These are phyloP conservation scores for Phoma herbarum DNA, from an alignment of 2,329 filamentous ascomycete species.

Conservation along the genomic window DNA sequence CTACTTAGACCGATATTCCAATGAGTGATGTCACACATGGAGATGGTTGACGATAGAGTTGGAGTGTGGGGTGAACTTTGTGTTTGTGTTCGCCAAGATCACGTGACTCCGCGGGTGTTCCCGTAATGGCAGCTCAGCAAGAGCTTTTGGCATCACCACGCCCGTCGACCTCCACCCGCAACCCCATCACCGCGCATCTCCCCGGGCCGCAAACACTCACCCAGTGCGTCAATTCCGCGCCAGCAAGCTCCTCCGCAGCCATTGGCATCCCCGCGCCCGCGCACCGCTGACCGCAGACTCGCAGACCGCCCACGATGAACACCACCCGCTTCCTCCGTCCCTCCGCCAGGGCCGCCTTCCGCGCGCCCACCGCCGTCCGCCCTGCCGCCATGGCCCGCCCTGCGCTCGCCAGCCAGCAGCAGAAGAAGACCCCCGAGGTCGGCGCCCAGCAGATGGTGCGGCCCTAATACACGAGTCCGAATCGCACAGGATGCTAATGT, in stretches of 20 bases:
- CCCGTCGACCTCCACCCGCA: conserved; percentile 38
- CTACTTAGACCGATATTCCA: not conserved
- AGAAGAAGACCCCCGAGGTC: conserved; percentile 46
- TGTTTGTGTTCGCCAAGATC: conserved; percentile 26
- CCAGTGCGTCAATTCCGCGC: conserved; percentile 43
- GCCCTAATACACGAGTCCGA: not conserved
- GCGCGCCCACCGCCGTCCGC: conserved; percentile 49
- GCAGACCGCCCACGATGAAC: conserved; percentile 52
- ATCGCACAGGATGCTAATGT: conserved; percentile 25
- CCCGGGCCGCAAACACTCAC: conserved; percentile 38
- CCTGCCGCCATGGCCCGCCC: conserved; percentile 49
- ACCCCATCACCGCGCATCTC: conserved; percentile 49
- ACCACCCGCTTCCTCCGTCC: conserved; percentile 54
- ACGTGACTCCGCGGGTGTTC: conserved; percentile 37
- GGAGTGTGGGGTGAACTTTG: conserved; percentile 1
- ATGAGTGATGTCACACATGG: not conserved
- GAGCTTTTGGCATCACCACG: conserved; percentile 44
- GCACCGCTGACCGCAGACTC: conserved; percentile 42
- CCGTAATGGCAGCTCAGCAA: conserved; percentile 30
- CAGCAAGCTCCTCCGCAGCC: conserved; percentile 25
- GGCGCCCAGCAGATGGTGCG: conserved; percentile 48
- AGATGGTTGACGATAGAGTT: not conserved
- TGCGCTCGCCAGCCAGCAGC: conserved; percentile 46
- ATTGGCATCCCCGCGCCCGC: conserved; percentile 38
- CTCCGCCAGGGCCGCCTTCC: conserved; percentile 51